Evolutionary conservation across 2,329 filamentous ascomycete genomes (phyloP).

Genomic region (Scedosporium apiospermum): DNA sequence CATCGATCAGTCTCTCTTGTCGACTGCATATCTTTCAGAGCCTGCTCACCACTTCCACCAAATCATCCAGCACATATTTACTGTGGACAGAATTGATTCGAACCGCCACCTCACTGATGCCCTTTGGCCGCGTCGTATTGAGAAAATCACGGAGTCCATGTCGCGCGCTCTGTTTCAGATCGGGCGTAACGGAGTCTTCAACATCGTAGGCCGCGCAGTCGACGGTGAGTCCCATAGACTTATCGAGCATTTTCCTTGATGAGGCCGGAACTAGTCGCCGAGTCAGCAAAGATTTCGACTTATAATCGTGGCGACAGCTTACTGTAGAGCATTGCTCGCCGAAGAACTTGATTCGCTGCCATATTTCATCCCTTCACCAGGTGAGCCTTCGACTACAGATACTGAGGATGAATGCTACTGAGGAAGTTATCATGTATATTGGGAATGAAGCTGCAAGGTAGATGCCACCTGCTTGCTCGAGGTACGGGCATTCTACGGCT

Average conservation of each 20-base stretch:
- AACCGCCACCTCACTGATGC: constrained; percentile 69
- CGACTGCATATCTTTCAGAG: no score
- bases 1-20: no score
- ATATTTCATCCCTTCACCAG: no score
- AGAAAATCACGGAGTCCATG: constrained; percentile 46
- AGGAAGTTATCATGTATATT: not conserved
- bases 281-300: no score
- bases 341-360: no score
- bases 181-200: constrained; percentile 82
- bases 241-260: constrained; percentile 78
- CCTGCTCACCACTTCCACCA: constrained; percentile 35
- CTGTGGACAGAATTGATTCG: constrained; percentile 81
- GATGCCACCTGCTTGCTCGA: not conserved
- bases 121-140: constrained; percentile 39
- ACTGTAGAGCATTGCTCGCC: no score
- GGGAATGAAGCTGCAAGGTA: not conserved
- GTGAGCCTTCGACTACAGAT: no score
- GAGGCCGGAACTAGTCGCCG: constrained; percentile 65
- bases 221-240: constrained; percentile 63
- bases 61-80: constrained; percentile 61
- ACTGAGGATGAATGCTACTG: no score
- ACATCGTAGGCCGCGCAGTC: constrained; percentile 92
- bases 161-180: constrained; percentile 63
- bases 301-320: no score
- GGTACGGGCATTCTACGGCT: not conserved